Evolutionary conservation across 257 asterid genomes (phyloP), one percentile per base, ranked within the genome.

Genomic region (Solanum medicagineum): DNA sequence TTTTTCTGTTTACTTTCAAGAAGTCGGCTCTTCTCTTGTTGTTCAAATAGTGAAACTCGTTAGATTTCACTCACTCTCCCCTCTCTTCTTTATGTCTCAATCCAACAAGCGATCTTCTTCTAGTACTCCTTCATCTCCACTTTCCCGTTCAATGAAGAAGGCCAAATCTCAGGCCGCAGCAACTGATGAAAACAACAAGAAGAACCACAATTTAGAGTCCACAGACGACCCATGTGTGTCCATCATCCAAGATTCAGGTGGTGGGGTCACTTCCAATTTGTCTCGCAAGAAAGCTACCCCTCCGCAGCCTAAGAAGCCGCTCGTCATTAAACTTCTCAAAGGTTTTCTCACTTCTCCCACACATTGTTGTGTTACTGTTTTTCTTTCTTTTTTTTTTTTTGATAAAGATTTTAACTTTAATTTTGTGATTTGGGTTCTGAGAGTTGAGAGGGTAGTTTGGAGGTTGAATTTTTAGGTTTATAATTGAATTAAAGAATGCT

Each of bases 261-360:
- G 92, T 59, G 92, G 93, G 32, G 92, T 89, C 54, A 89, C 98
- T 44, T 90, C 98, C 24, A 95, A 93, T 91, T 90, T 93, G 89
- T 83, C 93, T 2, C 88, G 97, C 86, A 95, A 94, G 90, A 95
- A 95, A 81, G 93, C 97, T 17, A 91, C 92, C 81, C 96, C 92
- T 84, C 94, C 98, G 7, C 99, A 90, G 90, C 98, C 99, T 16
- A 95, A 95, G 86, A 95, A 71, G 55, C 55, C 91, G 85, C 94
- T 95, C 29, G 97, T 95, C 47, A 95, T 95, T 91, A 95, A 92
- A 91, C 95, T 93, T 80, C 77, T 80, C 75, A 95, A 94, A 95
- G 98, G 98, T 95, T 83, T 8, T 9, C 42, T 68, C 8, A 29
- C 81, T 85, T 68, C 10, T 14, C 17, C 20, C 44, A 65, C 42